Evolutionary conservation across 352 stramenopile genomes (phyloP).

Genomic region (Globisporangium camurandrum): DNA sequence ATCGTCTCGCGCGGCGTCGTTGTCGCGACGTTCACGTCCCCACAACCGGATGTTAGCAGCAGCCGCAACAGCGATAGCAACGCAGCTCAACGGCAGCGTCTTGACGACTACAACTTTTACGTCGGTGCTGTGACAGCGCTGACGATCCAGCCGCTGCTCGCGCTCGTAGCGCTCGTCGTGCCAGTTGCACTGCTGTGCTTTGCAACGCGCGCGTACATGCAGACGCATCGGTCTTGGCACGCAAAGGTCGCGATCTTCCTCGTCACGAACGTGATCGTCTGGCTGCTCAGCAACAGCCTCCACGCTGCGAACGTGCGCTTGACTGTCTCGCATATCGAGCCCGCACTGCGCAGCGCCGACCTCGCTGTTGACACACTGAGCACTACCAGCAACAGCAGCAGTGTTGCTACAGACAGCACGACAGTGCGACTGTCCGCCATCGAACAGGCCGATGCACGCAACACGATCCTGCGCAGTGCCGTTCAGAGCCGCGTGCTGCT

Average conservation of each 20-base stretch:
- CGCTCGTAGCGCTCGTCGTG: conserved; percentile 34
- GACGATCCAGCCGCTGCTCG: conserved; percentile 36
- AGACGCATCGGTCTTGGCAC: conserved; percentile 16
- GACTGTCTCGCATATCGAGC: conserved; percentile 13
- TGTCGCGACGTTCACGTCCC: conserved; percentile 20
- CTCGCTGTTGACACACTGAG: no score
- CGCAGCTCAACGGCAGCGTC: background rate
- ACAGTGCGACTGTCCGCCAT: background rate
- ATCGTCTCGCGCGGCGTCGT: conserved; percentile 31
- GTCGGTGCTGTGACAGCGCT: conserved; percentile 26
- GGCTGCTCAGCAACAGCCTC: conserved; percentile 62
- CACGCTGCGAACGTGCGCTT: conserved; percentile 44
- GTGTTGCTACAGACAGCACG: background rate
- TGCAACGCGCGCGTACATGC: conserved; percentile 41
- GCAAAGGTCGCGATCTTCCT: conserved; percentile 20
- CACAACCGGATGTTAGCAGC: background rate
- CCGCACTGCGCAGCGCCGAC: conserved; percentile 23
- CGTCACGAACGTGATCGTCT: conserved; percentile 35
- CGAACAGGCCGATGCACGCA: conserved; percentile 8
- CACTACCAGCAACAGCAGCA: background rate
- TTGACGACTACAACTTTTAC: conserved; percentile 35
- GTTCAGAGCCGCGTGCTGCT: no score
- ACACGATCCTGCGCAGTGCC: conserved; percentile 35
- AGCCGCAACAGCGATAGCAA: no score
- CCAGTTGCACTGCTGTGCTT: conserved; percentile 53